Conservation (phyloP, 106 monocot species). For the Dendrobium huoshanense region DNA sequence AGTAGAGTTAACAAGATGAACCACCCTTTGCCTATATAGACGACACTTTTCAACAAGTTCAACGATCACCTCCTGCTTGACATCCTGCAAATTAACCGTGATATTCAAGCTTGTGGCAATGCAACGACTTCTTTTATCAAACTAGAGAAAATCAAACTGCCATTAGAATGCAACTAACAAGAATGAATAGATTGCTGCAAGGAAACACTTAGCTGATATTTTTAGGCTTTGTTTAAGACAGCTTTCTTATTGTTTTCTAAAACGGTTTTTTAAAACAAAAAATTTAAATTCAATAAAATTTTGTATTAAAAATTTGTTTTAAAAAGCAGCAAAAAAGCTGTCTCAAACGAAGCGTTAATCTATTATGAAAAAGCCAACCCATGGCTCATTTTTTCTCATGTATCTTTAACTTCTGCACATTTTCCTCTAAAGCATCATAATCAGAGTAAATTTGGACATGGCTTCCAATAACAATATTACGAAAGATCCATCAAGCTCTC, state of each 20-base stretch:
- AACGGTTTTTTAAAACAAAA: no score
- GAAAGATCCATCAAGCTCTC: no score
- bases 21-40: slow-evolving; percentile 73
- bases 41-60: slow-evolving; percentile 92
- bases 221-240: not conserved
- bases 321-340: no score
- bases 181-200: not conserved
- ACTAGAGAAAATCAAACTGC: not conserved
- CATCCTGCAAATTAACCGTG: slow-evolving; percentile 41
- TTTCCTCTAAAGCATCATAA: not conserved
- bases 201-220: not conserved
- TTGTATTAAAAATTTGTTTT: no score
- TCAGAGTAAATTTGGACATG: not conserved
- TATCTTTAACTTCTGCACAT: not conserved
- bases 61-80: slow-evolving; percentile 83
- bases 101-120: not conserved
- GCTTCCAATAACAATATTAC: no score
- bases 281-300: no score
- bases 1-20: slow-evolving; percentile 84
- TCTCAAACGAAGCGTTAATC: not conserved
- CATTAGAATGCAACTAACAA: not conserved
- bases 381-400: not conserved
- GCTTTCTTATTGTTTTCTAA: no score
- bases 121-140: not conserved
- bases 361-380: not conserved